phyloP scores from a whole-genome alignment of 805 yeast genomes.

The Lipomyces oligophaga region DNA sequence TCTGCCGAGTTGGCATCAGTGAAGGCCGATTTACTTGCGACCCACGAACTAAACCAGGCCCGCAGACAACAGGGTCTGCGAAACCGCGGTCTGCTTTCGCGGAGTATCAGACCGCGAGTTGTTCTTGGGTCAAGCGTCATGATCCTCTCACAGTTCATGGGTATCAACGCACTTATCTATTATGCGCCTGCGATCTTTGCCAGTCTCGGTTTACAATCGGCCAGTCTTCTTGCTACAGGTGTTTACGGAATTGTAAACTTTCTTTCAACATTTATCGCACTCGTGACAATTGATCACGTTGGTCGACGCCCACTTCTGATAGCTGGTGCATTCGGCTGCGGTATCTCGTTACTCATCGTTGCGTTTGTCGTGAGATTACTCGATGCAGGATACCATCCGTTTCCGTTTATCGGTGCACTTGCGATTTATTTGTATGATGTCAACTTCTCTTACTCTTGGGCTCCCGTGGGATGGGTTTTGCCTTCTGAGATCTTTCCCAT shows the following conservation, averaged over 20 bases:
- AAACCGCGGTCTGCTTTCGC: neutral
- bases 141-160: slow-evolving; percentile 15
- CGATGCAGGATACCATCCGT: neutral
- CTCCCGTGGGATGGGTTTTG: slow-evolving; percentile 57
- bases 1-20: slow-evolving; percentile 7
- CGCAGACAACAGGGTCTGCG: neutral
- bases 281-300: slow-evolving; percentile 49
- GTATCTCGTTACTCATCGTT: slow-evolving; percentile 13
- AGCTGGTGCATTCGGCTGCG: slow-evolving; percentile 57
- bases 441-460: slow-evolving; percentile 56
- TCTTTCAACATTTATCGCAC: slow-evolving; percentile 52
- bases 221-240: slow-evolving; percentile 43
- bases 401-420: slow-evolving; percentile 37
- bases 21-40: slow-evolving; percentile 13
- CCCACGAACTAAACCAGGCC: neutral
- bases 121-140: slow-evolving; percentile 12
- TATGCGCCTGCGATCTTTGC: slow-evolving; percentile 45
- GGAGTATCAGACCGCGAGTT: slow-evolving; percentile 7
- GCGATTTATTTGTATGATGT: slow-evolving; percentile 55
- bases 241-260: slow-evolving; percentile 48
- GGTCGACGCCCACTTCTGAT: slow-evolving; percentile 65
- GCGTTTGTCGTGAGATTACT: neutral
- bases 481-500: slow-evolving; percentile 63
- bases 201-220: slow-evolving; percentile 52
- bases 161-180: slow-evolving; percentile 36